Percentiles rank a stretch among this genome's conserved stretches.
Conservation (phyloP, 2,329 filamentous ascomycete genomes). For the Huntiella abstrusa region DNA sequence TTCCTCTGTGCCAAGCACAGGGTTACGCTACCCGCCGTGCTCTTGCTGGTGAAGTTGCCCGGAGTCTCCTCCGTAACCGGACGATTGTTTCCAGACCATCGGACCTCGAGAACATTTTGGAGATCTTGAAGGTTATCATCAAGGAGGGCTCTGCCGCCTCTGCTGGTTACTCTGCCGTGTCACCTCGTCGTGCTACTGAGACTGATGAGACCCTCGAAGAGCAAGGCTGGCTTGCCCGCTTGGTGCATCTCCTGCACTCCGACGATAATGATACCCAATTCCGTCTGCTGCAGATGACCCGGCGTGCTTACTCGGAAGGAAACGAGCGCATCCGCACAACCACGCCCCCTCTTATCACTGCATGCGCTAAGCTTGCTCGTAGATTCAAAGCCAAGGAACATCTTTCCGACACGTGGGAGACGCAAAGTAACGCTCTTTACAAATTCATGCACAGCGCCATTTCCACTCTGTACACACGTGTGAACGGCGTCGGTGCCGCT, state of each 20-base stretch:
- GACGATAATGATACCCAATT: slow-evolving; percentile 87
- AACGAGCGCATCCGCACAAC: slow-evolving; percentile 94
- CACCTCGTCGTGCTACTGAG: slow-evolving; percentile 57
- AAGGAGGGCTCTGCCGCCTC: slow-evolving; percentile 76
- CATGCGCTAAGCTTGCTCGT: slow-evolving; percentile 73
- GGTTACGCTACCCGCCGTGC: slow-evolving; percentile 82
- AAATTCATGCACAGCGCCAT: slow-evolving; percentile 88
- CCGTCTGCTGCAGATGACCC: slow-evolving; percentile 72
- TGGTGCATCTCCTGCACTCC: slow-evolving; percentile 72
- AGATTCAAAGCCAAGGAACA: slow-evolving; percentile 83
- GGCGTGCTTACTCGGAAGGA: slow-evolving; percentile 74
- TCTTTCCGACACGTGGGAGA: slow-evolving; percentile 46
- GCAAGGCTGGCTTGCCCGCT: slow-evolving; percentile 86
- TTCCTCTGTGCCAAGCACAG: slow-evolving; percentile 76
- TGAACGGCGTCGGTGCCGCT: slow-evolving; percentile 56
- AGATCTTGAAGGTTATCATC: slow-evolving; percentile 77
- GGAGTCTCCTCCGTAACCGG: slow-evolving; percentile 63
- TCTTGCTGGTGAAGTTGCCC: slow-evolving; percentile 74
- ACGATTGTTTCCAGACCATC: slow-evolving; percentile 59
- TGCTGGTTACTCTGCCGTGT: slow-evolving; percentile 65
- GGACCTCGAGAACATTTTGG: slow-evolving; percentile 73
- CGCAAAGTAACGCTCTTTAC: slow-evolving; percentile 58
- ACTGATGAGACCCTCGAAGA: slow-evolving; percentile 97
- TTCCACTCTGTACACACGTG: slow-evolving; percentile 71
- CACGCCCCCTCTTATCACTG: slow-evolving; percentile 77